phyloP scores from a whole-genome alignment of 176 grass and related monocot genomes.

The Cocos nucifera region DNA sequence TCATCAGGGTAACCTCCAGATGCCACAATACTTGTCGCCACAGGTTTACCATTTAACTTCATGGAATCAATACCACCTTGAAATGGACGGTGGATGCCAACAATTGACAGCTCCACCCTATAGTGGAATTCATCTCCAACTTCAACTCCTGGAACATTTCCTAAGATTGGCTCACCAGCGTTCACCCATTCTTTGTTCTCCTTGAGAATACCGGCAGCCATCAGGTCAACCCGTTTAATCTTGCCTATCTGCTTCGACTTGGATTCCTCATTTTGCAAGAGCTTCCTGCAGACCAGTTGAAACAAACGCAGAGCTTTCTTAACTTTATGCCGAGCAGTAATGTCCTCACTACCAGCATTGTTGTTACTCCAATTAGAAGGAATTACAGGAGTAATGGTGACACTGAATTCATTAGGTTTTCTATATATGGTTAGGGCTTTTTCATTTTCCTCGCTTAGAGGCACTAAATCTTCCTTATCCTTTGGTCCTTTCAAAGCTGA shows the following conservation, averaged over 20 bases:
- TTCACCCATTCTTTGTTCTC: conserved; percentile 36
- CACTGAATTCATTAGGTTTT: conserved; percentile 20
- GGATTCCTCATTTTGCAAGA: conserved; percentile 18
- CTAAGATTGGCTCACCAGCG: conserved; percentile 25
- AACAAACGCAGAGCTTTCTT: conserved; percentile 22
- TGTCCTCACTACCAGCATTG: conserved; percentile 8
- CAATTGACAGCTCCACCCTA: conserved; percentile 50
- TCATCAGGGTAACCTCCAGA: conserved; percentile 71
- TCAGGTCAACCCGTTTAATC: conserved; percentile 35
- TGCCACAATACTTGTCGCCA: conserved; percentile 66
- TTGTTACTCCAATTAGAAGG: conserved; percentile 11
- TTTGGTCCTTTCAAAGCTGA: background rate
- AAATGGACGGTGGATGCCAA: conserved; percentile 55
- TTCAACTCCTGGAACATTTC: conserved; percentile 59
- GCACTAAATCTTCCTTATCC: conserved; percentile 10
- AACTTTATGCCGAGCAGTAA: conserved; percentile 31
- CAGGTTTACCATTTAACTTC: conserved; percentile 18
- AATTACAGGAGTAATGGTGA: conserved; percentile 13
- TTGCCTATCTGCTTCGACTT: conserved; percentile 11
- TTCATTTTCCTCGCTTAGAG: conserved; percentile 24
- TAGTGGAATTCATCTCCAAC: conserved; percentile 78
- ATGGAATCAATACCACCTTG: conserved; percentile 57
- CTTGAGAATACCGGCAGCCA: conserved; percentile 38
- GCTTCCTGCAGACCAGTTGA: conserved; percentile 17
- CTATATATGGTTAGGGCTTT: conserved; percentile 15